Base-by-base conservation (phyloP, 163 green algal genomes). In the Prototheca wickerhamii region DNA sequence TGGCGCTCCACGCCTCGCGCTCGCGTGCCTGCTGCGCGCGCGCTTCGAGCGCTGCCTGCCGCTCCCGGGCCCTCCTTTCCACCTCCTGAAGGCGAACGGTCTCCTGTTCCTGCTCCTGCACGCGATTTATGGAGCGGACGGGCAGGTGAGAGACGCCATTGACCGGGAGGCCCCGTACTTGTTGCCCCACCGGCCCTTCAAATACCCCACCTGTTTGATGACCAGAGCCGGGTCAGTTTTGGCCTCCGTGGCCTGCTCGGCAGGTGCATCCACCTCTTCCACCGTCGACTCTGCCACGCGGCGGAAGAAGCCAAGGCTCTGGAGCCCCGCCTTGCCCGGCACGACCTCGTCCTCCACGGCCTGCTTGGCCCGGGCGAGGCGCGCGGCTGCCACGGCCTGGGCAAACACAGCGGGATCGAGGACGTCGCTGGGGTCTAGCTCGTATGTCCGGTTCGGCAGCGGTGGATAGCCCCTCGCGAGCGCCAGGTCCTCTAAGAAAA, bases 11-110 rank as follows among this genome's bases (percentile, higher is more conserved):
- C 57, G 56, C 23, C 40, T 52, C 28, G 29, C 46, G 46, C 52
- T 29, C 60, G 51, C 59, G 33, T n/a, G 53, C 53, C 23, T 68
- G 59, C 43, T 63, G 61, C 37, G 23, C 49, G 8, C n/a, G 7
- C 42, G 15, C 18, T 18, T 51, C 42, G 42, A 18, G 15, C 42
- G 42, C 42, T 18, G 15, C 42, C 42, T 18, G 15, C 42, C 15
- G 15, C 42, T 51, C 42, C 42, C 42, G 15, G 15, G 15, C 42
- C 15, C 15, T 18, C 15, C 18, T 15, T 18, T 51, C 42, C 42
- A 15, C 15, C 42, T 51, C 42, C 15, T 18, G 42, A 15, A 51
- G 42, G 15, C 15, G 15, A 18, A 18, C 42, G 42, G 15, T 15
- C 42, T 51, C 42, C 15, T 18, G 42, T 15, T 18, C 15, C 42